A percentile compares a stretch with the other conserved stretches of the same genome.
Evolutionary conservation across 495 filamentous ascomycete species (phyloP).

Genomic region (Sordaria brevicollis): DNA sequence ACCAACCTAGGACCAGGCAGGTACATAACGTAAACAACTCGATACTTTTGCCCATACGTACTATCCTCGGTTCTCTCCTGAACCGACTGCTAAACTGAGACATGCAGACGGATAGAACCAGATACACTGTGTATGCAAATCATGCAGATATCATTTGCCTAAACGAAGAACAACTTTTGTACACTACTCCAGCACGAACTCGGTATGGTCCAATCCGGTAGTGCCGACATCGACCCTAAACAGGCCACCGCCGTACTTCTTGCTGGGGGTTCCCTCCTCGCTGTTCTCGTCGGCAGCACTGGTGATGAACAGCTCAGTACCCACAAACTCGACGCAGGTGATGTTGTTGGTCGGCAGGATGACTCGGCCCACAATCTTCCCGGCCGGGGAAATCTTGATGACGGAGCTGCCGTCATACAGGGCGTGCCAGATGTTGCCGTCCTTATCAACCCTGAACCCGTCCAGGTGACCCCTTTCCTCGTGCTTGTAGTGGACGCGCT

Average conservation of each 20-base stretch:
- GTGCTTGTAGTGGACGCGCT: constrained; percentile 56
- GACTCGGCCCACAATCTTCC: constrained; percentile 56
- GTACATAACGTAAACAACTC: background rate
- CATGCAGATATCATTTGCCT: background rate
- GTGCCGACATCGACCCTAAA: constrained; percentile 62
- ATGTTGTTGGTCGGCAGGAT: constrained; percentile 56
- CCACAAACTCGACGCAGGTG: constrained; percentile 65
- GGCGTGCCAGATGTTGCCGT: constrained; percentile 70
- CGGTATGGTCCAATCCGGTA: constrained; percentile 44
- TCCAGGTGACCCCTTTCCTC: constrained; percentile 57
- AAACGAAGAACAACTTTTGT: background rate
- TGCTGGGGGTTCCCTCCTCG: constrained; percentile 40
- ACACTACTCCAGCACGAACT: constrained; percentile 41
- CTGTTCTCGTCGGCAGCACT: constrained; percentile 52
- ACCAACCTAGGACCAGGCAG: background rate
- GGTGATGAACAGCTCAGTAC: constrained; percentile 66
- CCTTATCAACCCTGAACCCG: constrained; percentile 61
- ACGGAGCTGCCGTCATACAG: constrained; percentile 62
- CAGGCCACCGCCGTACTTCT: constrained; percentile 51
- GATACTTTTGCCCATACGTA: background rate
- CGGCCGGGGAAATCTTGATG: constrained; percentile 53
- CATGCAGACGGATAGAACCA: background rate
- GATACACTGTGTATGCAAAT: background rate
- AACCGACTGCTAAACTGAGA: background rate
- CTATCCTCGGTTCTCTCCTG: background rate